A percentile compares a stretch with the other conserved stretches of the same genome.
Conservation (phyloP, 2,329 filamentous ascomycete species). For the Phyllosticta citrichinensis region DNA sequence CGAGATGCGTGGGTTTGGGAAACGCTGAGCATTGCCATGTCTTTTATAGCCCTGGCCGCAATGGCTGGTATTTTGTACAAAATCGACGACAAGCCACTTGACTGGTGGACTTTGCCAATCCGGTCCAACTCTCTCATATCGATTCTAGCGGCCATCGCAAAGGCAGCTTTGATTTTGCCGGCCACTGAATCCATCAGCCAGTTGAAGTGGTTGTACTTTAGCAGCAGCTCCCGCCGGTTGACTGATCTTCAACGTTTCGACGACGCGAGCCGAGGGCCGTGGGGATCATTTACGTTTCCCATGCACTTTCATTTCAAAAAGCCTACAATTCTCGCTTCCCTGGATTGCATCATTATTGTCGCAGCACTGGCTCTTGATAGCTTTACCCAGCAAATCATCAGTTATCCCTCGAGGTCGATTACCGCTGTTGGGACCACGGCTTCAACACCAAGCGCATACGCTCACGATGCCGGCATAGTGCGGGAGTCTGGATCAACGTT, state of each 20-base stretch:
- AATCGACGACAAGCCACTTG: slow-evolving; percentile 8
- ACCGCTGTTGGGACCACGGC: not conserved
- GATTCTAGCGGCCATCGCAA: slow-evolving; percentile 23
- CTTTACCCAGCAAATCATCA: not conserved
- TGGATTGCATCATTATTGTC: not conserved
- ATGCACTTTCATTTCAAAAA: not conserved
- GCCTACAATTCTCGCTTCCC: not conserved
- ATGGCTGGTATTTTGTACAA: slow-evolving; percentile 9
- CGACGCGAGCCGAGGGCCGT: slow-evolving; percentile 18
- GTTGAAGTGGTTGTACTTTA: slow-evolving; percentile 27
- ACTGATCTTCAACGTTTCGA: slow-evolving; percentile 20
- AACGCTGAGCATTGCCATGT: not conserved
- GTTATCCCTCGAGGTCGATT: not conserved
- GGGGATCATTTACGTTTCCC: not conserved
- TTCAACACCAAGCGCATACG: not conserved
- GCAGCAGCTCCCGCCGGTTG: slow-evolving; percentile 12
- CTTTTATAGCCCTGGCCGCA: not conserved
- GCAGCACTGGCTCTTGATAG: not conserved
- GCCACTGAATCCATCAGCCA: slow-evolving; percentile 25
- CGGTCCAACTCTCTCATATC: slow-evolving; percentile 24
- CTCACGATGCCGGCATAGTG: not conserved
- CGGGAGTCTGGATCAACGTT: not conserved
- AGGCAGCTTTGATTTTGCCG: slow-evolving; percentile 21
- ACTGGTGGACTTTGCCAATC: slow-evolving; percentile 11
- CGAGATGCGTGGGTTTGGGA: not conserved